These are phyloP conservation scores for Lasiosphaeria miniovina DNA, from an alignment of 495 filamentous ascomycete genomes.

Conservation along the genomic window DNA sequence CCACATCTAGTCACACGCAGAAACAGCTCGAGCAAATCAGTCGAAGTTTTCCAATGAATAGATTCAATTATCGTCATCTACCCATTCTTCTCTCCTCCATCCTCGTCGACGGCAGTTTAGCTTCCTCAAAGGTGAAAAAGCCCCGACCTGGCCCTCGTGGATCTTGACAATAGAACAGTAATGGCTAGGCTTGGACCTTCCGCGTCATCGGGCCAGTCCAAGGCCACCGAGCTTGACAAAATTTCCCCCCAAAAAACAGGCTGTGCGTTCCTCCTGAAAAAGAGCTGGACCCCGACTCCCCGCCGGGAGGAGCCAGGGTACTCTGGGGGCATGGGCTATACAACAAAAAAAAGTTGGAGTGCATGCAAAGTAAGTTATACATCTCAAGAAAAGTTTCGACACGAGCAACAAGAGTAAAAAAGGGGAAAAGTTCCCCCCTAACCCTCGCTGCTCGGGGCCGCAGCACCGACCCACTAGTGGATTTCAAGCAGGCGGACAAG, in stretches of 20 bases:
- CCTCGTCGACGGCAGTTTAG: neutral
- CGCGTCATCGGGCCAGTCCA: neutral
- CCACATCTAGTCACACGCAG: neutral
- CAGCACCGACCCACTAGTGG: conserved; percentile 21
- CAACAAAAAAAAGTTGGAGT: neutral
- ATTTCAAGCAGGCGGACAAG: conserved; percentile 7
- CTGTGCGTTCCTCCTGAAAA: neutral
- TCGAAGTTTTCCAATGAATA: conserved; percentile 29
- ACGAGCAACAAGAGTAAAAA: neutral
- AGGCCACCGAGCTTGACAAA: conserved; percentile 6
- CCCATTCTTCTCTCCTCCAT: conserved; percentile 17
- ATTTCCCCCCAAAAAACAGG: neutral
- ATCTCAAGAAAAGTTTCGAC: conserved; percentile 4
- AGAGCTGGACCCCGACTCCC: conserved; percentile 3
- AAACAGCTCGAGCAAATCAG: neutral
- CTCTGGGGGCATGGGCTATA: neutral
- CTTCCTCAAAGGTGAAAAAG: neutral
- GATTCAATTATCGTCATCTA: conserved; percentile 43
- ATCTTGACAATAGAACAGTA: neutral
- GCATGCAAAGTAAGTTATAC: conserved; percentile 1
- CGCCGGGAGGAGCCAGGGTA: neutral
- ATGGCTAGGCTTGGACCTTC: conserved; percentile 1
- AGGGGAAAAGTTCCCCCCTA: neutral
- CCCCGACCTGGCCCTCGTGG: neutral
- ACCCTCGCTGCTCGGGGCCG: conserved; percentile 10